Base-by-base conservation (phyloP, 441 rosid species). In the Eutrema salsugineum region DNA sequence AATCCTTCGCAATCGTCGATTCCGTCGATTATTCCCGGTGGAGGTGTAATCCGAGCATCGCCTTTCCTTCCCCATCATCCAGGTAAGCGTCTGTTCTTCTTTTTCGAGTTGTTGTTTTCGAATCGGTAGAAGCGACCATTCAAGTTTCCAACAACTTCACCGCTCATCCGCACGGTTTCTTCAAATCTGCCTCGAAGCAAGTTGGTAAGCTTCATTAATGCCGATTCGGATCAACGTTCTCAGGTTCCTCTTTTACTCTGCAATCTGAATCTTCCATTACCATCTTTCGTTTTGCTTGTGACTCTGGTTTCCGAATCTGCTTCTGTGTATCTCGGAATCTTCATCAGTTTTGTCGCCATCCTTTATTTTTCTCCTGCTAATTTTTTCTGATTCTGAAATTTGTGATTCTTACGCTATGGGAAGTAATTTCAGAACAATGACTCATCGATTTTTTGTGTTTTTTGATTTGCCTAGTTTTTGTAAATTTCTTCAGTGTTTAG, bases 61-160 rank as follows among this genome's bases (percentile, higher is more conserved):
- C n/a, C n/a, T n/a, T n/a, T n/a, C n/a, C n/a, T n/a, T n/a, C n/a
- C n/a, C n/a, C n/a, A n/a, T n/a, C n/a, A n/a, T n/a, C n/a, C n/a
- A n/a, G n/a, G n/a, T n/a, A n/a, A n/a, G n/a, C n/a, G n/a, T n/a
- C n/a, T n/a, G n/a, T n/a, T n/a, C n/a, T n/a, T n/a, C n/a, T n/a
- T n/a, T n/a, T n/a, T n/a, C n/a, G n/a, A n/a, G n/a, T n/a, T n/a
- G n/a, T n/a, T n/a, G n/a, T n/a, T n/a, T n/a, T n/a, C n/a, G n/a
- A n/a, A n/a, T n/a, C n/a, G n/a, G n/a, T n/a, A n/a, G n/a, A n/a
- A n/a, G n/a, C n/a, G n/a, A n/a, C n/a, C n/a, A n/a, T n/a, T n/a
- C n/a, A n/a, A n/a, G n/a, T 68, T 61, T 20, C 73, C 74, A 75
- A 68, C 68, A 20, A 67, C 78, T 67, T 60, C 63, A 66, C 32